Percentiles rank a stretch among this genome's conserved stretches.
Conservation (phyloP, 129 eudicot genomes). For the Calendula officinalis region DNA sequence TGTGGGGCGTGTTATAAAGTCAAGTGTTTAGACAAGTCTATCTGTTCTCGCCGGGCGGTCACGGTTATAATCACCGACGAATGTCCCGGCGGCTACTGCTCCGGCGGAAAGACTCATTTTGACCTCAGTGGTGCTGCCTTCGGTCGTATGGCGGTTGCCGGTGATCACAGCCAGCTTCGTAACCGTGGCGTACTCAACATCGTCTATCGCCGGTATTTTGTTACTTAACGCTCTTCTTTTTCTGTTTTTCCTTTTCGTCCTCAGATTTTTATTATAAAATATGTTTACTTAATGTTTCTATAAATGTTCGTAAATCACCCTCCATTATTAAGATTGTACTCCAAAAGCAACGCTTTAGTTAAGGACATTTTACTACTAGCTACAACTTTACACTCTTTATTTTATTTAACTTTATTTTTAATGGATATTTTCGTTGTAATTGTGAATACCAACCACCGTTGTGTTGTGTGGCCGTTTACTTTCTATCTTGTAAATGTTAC, state of each 20-base stretch:
- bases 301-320: slow-evolving; percentile 5
- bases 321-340: slow-evolving; percentile 2
- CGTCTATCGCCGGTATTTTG: slow-evolving; percentile 57
- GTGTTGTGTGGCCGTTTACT: no score
- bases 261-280: background rate
- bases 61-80: slow-evolving; percentile 83
- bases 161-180: slow-evolving; percentile 61
- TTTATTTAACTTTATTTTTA: no score
- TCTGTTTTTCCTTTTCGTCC: background rate
- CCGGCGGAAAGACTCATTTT: slow-evolving; percentile 73
- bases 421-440: no score
- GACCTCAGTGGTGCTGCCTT: slow-evolving; percentile 99
- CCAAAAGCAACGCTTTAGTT: background rate
- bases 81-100: slow-evolving; percentile 81
- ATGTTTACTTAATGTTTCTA: background rate
- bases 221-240: background rate
- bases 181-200: slow-evolving; percentile 71
- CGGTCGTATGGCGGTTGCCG: slow-evolving; percentile 81
- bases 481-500: no score
- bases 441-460: no score
- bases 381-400: background rate
- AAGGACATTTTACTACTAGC: background rate
- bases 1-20: slow-evolving; percentile 98
- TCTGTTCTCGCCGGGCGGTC: slow-evolving; percentile 76
- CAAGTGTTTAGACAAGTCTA: slow-evolving; percentile 74